Evolutionary conservation across 768 basidiomycete genomes (phyloP).

Genomic region (Russula sp.): DNA sequence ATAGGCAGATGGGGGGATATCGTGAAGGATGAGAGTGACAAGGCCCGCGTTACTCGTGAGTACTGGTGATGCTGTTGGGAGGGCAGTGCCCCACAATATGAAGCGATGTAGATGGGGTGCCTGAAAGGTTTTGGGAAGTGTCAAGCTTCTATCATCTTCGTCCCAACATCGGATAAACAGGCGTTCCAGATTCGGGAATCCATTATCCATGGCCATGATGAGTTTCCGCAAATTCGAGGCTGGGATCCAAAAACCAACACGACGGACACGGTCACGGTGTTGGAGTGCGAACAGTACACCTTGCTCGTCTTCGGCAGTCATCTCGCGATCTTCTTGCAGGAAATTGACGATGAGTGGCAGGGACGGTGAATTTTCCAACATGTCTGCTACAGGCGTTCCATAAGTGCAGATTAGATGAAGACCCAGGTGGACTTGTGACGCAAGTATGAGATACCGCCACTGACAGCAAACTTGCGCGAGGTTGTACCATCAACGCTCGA

Average conservation of each 20-base stretch:
- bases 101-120: neutral
- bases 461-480: too few relatives aligned
- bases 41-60: too few relatives aligned
- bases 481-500: neutral
- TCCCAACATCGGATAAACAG: neutral
- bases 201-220: neutral
- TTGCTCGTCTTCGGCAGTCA: neutral
- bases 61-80: conserved; percentile 30
- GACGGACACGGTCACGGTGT: neutral
- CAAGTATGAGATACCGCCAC: neutral
- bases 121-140: neutral
- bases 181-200: neutral
- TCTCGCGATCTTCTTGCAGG: neutral
- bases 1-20: too few relatives aligned
- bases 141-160: too few relatives aligned
- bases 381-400: neutral
- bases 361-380: neutral
- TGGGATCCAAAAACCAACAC: neutral
- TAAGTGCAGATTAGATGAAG: neutral
- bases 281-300: neutral
- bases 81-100: too few relatives aligned
- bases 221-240: neutral
- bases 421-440: neutral
- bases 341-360: neutral
- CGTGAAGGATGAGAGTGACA: too few relatives aligned